Percentiles rank a stretch among this genome's conserved stretches.
Conservation (phyloP, 768 basidiomycete genomes). For the Dioszegia crocea region DNA sequence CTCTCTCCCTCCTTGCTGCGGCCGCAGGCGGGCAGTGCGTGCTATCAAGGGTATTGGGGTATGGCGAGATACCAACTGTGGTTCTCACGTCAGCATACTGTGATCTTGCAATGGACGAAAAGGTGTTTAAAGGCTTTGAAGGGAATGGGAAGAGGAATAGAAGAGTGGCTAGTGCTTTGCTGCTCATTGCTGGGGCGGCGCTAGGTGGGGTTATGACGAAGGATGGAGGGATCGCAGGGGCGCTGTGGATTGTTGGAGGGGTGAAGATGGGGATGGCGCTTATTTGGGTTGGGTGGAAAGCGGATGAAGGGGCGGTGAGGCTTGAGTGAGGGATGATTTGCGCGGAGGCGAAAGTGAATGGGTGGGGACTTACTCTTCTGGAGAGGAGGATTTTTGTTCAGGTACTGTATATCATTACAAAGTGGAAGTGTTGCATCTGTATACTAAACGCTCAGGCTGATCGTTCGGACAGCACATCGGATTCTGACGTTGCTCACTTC, state of each 20-base stretch:
- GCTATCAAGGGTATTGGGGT: constrained; percentile 13
- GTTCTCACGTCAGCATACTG: constrained; percentile 20
- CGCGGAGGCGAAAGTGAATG: no score
- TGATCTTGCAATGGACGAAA: constrained; percentile 19
- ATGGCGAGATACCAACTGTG: constrained; percentile 15
- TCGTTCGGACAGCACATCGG: no score
- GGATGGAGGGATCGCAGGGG: constrained; percentile 4
- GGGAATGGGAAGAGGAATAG: constrained; percentile 22
- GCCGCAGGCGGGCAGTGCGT: constrained; percentile 20
- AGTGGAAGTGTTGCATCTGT: no score
- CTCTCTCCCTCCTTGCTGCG: constrained; percentile 10
- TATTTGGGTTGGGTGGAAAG: constrained; percentile 10
- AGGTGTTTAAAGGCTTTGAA: constrained; percentile 10
- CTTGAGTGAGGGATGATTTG: background rate
- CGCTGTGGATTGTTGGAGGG: constrained; percentile 10
- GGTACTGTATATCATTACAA: no score
- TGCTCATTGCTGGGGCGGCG: constrained; percentile 12
- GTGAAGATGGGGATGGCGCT: constrained; percentile 13
- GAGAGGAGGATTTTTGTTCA: no score
- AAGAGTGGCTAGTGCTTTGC: constrained; percentile 6
- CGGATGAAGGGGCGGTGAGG: constrained; percentile 8
- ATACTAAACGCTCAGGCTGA: no score
- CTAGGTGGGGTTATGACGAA: constrained; percentile 16
- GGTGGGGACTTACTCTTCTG: no score
- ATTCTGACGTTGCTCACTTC: no score